Conservation (phyloP, 2,329 filamentous ascomycete species). For the Alternaria metachromatica region DNA sequence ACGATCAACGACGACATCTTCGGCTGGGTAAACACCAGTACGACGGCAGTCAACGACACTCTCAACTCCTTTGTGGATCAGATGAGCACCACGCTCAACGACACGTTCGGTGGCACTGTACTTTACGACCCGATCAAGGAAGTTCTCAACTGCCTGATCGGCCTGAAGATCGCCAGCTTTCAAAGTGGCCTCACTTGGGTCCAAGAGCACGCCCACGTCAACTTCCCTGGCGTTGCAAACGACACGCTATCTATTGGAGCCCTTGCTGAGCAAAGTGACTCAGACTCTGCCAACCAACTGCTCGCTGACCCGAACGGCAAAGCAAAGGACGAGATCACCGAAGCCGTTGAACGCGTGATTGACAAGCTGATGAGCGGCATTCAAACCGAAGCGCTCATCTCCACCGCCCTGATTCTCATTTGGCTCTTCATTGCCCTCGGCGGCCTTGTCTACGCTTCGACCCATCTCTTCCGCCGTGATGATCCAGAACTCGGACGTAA, state of each 20-base stretch:
- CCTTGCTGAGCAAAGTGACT: slow-evolving; percentile 58
- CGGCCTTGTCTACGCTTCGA: slow-evolving; percentile 71
- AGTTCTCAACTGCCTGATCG: slow-evolving; percentile 85
- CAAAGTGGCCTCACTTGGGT: slow-evolving; percentile 95
- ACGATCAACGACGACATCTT: slow-evolving; percentile 86
- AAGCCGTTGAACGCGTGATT: slow-evolving; percentile 74
- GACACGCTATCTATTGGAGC: slow-evolving; percentile 86
- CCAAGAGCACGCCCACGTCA: slow-evolving; percentile 81
- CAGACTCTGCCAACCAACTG: slow-evolving; percentile 69
- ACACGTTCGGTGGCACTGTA: slow-evolving; percentile 81
- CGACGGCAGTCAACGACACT: slow-evolving; percentile 81
- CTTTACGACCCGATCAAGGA: slow-evolving; percentile 79
- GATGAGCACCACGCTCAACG: slow-evolving; percentile 75
- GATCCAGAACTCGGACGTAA: slow-evolving; percentile 17
- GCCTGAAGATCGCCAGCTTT: slow-evolving; percentile 82
- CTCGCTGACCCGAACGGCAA: slow-evolving; percentile 76
- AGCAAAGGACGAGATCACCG: slow-evolving; percentile 81
- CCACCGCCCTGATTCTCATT: slow-evolving; percentile 73
- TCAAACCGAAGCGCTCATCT: slow-evolving; percentile 79
- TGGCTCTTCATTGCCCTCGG: slow-evolving; percentile 80
- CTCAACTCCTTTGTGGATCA: slow-evolving; percentile 81
- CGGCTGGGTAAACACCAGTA: slow-evolving; percentile 85
- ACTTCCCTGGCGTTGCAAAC: slow-evolving; percentile 77
- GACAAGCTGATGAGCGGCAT: slow-evolving; percentile 72
- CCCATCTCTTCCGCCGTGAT: slow-evolving; percentile 67